Conservation (phyloP, 139 green algal genomes). For the Yamagishiella unicocca region DNA sequence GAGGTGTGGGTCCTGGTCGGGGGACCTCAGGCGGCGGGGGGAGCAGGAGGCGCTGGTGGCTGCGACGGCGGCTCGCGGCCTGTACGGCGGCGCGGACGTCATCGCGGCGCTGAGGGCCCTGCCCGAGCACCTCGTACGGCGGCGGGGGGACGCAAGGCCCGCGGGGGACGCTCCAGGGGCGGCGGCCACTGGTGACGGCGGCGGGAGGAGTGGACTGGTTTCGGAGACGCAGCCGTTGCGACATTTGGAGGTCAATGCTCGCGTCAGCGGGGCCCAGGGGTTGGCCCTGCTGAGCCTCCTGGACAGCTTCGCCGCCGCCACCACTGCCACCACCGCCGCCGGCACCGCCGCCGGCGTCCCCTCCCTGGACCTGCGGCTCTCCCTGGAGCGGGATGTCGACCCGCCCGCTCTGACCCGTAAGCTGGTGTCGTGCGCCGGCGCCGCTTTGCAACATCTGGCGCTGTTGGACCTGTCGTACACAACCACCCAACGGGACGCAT, state of each 20-base stretch:
- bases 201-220: background rate
- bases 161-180: background rate
- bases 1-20: too few species aligned
- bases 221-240: background rate
- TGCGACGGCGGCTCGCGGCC: background rate
- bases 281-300: background rate
- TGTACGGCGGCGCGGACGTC: background rate
- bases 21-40: background rate
- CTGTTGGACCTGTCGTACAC: background rate
- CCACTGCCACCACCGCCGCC: background rate
- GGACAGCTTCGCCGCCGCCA: background rate
- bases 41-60: background rate
- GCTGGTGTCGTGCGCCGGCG: background rate
- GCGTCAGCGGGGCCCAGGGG: background rate
- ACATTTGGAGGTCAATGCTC: background rate
- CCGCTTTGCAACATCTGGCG: background rate
- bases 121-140: background rate
- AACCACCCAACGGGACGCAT: background rate
- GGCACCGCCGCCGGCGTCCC: background rate
- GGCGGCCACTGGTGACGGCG: background rate
- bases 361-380: background rate
- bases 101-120: background rate
- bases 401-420: background rate
- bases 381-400: background rate
- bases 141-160: too few species aligned